phyloP scores from a whole-genome alignment of 805 yeast species.

The Metschnikowia similis region DNA sequence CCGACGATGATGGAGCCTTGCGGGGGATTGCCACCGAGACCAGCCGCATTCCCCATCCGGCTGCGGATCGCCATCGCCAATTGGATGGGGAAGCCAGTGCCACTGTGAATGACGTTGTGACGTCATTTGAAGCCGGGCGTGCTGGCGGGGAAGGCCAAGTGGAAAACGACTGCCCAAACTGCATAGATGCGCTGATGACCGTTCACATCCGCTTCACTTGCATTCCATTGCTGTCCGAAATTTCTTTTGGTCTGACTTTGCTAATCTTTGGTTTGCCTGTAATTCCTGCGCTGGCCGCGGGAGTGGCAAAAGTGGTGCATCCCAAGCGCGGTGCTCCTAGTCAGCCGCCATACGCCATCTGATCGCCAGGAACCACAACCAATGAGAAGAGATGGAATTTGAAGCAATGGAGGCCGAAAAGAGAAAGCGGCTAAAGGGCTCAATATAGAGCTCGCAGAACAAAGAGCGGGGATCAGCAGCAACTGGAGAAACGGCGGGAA shows the following conservation, averaged over 20 bases:
- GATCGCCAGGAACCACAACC: neutral
- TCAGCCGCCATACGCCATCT: constrained; percentile 1
- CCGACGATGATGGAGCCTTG: no score
- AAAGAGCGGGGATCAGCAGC: no score
- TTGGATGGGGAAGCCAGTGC: no score
- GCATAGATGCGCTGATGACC: neutral
- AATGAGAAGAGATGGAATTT: neutral
- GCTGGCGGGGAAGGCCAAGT: neutral
- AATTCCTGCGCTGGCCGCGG: neutral
- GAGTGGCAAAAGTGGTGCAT: neutral
- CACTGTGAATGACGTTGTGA: neutral
- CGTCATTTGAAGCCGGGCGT: neutral
- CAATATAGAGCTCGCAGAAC: no score
- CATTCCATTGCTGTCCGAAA: neutral
- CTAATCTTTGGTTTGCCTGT: neutral
- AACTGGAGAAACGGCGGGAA: no score
- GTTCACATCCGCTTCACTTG: neutral
- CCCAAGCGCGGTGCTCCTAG: neutral
- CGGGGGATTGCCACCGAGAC: no score
- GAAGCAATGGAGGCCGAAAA: neutral
- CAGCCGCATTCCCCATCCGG: no score
- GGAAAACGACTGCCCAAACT: neutral
- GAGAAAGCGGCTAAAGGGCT: neutral
- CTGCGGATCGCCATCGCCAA: no score
- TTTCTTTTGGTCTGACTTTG: neutral